Percentiles rank a stretch among this genome's conserved stretches.
phyloP scores from a whole-genome alignment of 352 stramenopile genomes.

The Globisporangium perplexum region DNA sequence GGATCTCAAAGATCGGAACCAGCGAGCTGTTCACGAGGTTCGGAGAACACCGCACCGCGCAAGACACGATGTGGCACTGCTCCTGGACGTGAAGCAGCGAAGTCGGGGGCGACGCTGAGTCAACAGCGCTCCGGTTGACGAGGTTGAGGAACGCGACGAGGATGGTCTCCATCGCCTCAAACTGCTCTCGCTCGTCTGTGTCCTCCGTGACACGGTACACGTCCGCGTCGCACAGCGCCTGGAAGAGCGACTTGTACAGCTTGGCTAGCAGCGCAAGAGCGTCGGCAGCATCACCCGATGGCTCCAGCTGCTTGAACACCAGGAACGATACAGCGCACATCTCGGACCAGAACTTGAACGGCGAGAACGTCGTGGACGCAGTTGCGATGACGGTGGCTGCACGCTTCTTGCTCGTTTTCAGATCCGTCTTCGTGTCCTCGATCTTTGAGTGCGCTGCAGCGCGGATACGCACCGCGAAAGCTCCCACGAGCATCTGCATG shows the following conservation, averaged over 20 bases:
- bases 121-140: conserved; percentile 3
- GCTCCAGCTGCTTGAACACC: conserved; percentile 22
- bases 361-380: conserved; percentile 67
- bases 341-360: conserved; percentile 87
- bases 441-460: conserved; percentile 58
- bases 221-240: conserved; percentile 55
- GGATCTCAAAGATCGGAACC: conserved; percentile 49
- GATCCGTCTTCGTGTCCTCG: conserved; percentile 56
- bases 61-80: conserved; percentile 47
- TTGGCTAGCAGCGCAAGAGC: conserved; percentile 32
- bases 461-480: conserved; percentile 55
- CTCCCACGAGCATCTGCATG: conserved; percentile 55
- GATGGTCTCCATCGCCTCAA: conserved; percentile 73
- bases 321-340: conserved; percentile 56
- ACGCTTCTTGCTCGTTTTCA: conserved; percentile 75
- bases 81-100: conserved; percentile 11
- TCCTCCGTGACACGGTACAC: conserved; percentile 86
- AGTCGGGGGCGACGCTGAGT: not conserved
- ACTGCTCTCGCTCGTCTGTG: conserved; percentile 74
- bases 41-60: conserved; percentile 61
- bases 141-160: conserved; percentile 44
- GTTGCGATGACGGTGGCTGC: conserved; percentile 69
- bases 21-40: conserved; percentile 72
- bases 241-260: conserved; percentile 60
- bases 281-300: not conserved